Evolutionary conservation across 768 basidiomycete genomes (phyloP).

Genomic region (Mycena galericulata): DNA sequence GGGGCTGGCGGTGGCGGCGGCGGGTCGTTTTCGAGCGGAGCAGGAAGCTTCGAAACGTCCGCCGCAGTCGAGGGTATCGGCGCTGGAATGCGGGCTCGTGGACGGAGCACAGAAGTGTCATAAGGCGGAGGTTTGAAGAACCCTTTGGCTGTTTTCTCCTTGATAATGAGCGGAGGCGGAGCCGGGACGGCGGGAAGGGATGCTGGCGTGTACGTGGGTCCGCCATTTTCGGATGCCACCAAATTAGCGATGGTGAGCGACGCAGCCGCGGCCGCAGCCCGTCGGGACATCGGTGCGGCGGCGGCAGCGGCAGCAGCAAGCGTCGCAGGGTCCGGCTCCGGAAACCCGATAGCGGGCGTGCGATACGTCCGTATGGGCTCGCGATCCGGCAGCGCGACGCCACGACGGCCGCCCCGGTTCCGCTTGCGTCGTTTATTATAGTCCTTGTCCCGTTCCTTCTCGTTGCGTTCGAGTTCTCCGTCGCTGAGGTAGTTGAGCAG

Average conservation of each 20-base stretch:
- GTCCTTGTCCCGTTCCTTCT: slow-evolving; percentile 96
- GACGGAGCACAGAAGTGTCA: slow-evolving; percentile 64
- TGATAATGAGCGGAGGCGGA: slow-evolving; percentile 55
- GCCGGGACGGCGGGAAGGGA: slow-evolving; percentile 49
- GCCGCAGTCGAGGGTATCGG: slow-evolving; percentile 78
- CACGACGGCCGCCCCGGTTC: slow-evolving; percentile 83
- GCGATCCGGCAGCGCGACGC: slow-evolving; percentile 89
- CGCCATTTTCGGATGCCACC: slow-evolving; percentile 89
- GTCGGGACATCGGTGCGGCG: slow-evolving; percentile 75
- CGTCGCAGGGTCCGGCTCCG: slow-evolving; percentile 78
- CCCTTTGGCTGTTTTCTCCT: slow-evolving; percentile 78
- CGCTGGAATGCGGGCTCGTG: slow-evolving; percentile 69
- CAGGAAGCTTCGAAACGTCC: slow-evolving; percentile 67
- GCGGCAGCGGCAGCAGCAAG: slow-evolving; percentile 74
- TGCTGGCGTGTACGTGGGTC: slow-evolving; percentile 67
- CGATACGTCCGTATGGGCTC: slow-evolving; percentile 93
- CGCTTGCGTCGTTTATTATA: slow-evolving; percentile 86
- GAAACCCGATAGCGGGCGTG: slow-evolving; percentile 89
- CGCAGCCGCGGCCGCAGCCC: slow-evolving; percentile 90
- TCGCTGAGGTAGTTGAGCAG: slow-evolving; percentile 90
- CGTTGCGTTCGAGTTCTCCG: slow-evolving; percentile 88
- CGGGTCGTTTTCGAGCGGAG: slow-evolving; percentile 72
- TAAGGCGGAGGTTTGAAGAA: slow-evolving; percentile 79
- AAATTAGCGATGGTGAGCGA: slow-evolving; percentile 89
- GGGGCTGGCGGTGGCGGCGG: slow-evolving; percentile 52